Conservation (phyloP, 441 rosid species). For the Erodium trifolium region DNA sequence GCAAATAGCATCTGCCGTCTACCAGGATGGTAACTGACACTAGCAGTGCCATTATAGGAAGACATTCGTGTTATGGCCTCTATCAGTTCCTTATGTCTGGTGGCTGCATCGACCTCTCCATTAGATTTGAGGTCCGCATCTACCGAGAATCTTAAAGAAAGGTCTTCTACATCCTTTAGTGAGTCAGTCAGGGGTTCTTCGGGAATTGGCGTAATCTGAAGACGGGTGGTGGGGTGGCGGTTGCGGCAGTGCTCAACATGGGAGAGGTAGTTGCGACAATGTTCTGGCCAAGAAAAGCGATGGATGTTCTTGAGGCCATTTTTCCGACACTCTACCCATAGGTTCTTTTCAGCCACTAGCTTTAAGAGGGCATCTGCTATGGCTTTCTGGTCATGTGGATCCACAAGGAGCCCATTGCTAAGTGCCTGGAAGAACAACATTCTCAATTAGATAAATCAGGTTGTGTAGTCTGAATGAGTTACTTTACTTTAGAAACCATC, state of each 20-base stretch:
- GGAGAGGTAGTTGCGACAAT: slow-evolving; percentile 70
- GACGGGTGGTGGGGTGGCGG: slow-evolving; percentile 61
- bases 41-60: slow-evolving; percentile 34
- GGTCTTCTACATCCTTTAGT: slow-evolving; percentile 63
- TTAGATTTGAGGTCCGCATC: slow-evolving; percentile 67
- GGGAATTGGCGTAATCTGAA: slow-evolving; percentile 52
- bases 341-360: slow-evolving; percentile 53
- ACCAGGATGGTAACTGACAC: slow-evolving; percentile 47
- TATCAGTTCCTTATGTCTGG: slow-evolving; percentile 64
- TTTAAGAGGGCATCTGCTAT: slow-evolving; percentile 57
- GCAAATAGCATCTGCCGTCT: slow-evolving; percentile 72
- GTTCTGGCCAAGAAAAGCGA: slow-evolving; percentile 64
- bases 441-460: slow-evolving; percentile 13
- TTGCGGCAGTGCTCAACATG: slow-evolving; percentile 71
- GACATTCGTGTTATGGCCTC: slow-evolving; percentile 56
- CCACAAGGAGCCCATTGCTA: slow-evolving; percentile 53
- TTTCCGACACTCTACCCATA: slow-evolving; percentile 52
- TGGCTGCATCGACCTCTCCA: slow-evolving; percentile 61
- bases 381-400: slow-evolving; percentile 59
- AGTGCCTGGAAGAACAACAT: slow-evolving; percentile 36
- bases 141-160: slow-evolving; percentile 64
- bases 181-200: slow-evolving; percentile 90
- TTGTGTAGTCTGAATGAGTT: not conserved
- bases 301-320: slow-evolving; percentile 53
- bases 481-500: not conserved